These are phyloP conservation scores for Blastomyces silverae DNA, from an alignment of 2,329 filamentous ascomycete species.

Conservation along the genomic window DNA sequence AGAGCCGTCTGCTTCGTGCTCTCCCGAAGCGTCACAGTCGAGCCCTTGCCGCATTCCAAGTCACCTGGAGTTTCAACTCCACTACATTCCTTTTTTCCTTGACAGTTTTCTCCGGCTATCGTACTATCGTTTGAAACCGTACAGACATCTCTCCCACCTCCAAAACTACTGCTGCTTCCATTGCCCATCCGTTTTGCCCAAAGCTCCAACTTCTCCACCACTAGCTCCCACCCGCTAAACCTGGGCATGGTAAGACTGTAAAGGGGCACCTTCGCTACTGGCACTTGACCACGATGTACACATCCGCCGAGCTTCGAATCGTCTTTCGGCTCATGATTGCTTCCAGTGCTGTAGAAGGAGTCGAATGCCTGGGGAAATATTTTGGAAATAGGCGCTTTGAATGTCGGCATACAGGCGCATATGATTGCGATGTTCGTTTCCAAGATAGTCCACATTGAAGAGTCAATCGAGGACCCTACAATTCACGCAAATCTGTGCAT, in stretches of 20 bases:
- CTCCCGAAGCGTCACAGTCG: not conserved
- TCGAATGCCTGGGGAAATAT: conserved; percentile 23
- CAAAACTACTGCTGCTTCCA: not conserved
- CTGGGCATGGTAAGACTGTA: not conserved
- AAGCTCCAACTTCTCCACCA: conserved; percentile 7
- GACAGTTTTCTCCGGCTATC: not conserved
- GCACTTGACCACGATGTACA: not conserved
- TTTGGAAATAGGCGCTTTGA: conserved; percentile 25
- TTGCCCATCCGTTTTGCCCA: conserved; percentile 4
- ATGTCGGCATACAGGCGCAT: conserved; percentile 36
- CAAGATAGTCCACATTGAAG: conserved; percentile 31
- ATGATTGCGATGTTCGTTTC: conserved; percentile 35
- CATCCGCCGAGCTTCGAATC: not conserved
- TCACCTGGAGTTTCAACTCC: not conserved
- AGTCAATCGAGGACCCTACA: conserved; percentile 6
- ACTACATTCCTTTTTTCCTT: not conserved
- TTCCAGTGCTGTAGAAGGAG: not conserved
- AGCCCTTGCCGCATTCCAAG: conserved; percentile 1
- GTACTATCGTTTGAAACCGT: not conserved
- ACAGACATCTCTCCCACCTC: not conserved
- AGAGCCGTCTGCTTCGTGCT: not conserved
- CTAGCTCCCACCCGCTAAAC: not conserved
- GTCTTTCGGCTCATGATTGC: not conserved
- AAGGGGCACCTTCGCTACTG: not conserved
- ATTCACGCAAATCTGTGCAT: not conserved